Base-by-base conservation (phyloP, 2,329 filamentous ascomycete genomes). In the Bipolaris zeicola region DNA sequence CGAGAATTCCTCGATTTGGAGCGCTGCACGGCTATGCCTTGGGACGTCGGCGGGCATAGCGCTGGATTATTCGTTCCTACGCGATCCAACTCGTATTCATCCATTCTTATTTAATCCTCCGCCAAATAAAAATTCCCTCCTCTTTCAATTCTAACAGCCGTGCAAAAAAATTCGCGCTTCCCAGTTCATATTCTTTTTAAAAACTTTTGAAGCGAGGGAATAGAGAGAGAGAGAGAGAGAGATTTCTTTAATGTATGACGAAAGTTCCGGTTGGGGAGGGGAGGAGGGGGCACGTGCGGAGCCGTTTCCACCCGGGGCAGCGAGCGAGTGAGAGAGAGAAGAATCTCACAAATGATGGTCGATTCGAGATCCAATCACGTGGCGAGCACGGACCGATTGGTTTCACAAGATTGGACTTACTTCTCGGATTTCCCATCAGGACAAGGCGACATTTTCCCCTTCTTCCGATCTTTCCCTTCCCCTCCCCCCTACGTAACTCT, bases 61-160 rank as follows among this genome's bases (percentile, higher is more conserved):
- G 69, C 70, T 34, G 70, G 70, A 48, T 73, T 67, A 47, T 73
- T 58, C 28, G 68, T 65, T 2, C 53, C 63, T 26, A 71, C 66
- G 16, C 61, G 65, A 31, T 71, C 62, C 28, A 73, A 36, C 38
- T 68, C 65, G 34, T 63, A 62, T 37, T 70, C 69, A 58, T 73
- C 66, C 71, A 73, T 28, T 28, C 8, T 8, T 6, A 2, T 6
- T 6, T 26, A 7, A 1, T 2, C 22, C 6, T 6, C 22, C 22
- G 16, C 16, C 5, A 5, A 1, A 5, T 6, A 24, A 24, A 24
- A 5, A 4, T 5, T 5, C 2, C 24, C 24, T 26, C 6, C 26
- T 28, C 26, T 28, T 28, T 10, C 6, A 31, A 28, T 5, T 20
- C 16, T 20, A 18, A 5, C 20, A 36, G 37, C 33, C n/a, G 31